A percentile compares a stretch with the other conserved stretches of the same genome.
These are phyloP conservation scores for Mycena vulgaris DNA, from an alignment of 768 basidiomycete species.

Conservation along the genomic window DNA sequence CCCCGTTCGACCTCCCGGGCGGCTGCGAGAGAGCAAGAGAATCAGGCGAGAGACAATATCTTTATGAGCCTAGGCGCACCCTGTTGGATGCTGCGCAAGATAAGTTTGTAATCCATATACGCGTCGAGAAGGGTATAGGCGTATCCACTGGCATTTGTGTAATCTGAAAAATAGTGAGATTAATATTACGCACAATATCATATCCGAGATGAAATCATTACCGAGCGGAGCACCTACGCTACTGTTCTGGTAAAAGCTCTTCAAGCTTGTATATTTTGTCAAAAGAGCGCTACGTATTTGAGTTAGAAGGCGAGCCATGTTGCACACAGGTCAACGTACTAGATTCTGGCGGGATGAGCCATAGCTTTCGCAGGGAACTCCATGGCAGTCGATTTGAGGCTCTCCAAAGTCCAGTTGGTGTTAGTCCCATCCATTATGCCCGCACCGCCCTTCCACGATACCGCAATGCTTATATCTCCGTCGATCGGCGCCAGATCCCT, in stretches of 20 bases:
- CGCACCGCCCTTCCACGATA: slow-evolving; percentile 17
- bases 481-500: background rate
- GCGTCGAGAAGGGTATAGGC: slow-evolving; percentile 25
- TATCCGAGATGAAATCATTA: background rate
- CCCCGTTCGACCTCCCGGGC: slow-evolving; percentile 15
- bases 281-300: slow-evolving; percentile 8
- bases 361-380: slow-evolving; percentile 19
- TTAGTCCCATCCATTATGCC: slow-evolving; percentile 13
- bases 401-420: slow-evolving; percentile 15
- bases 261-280: slow-evolving; percentile 24
- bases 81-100: slow-evolving; percentile 19
- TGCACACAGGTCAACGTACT: background rate
- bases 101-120: slow-evolving; percentile 27
- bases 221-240: slow-evolving; percentile 6
- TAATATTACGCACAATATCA: too few relatives aligned
- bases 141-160: slow-evolving; percentile 17
- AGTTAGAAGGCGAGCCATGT: background rate
- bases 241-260: slow-evolving; percentile 21
- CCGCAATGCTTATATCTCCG: slow-evolving; percentile 14
- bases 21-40: background rate
- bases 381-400: slow-evolving; percentile 7
- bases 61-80: background rate
- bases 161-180: background rate
- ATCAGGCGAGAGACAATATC: background rate
- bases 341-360: slow-evolving; percentile 15